Conservation (phyloP, 768 basidiomycete species). For the Serendipita sp. region DNA sequence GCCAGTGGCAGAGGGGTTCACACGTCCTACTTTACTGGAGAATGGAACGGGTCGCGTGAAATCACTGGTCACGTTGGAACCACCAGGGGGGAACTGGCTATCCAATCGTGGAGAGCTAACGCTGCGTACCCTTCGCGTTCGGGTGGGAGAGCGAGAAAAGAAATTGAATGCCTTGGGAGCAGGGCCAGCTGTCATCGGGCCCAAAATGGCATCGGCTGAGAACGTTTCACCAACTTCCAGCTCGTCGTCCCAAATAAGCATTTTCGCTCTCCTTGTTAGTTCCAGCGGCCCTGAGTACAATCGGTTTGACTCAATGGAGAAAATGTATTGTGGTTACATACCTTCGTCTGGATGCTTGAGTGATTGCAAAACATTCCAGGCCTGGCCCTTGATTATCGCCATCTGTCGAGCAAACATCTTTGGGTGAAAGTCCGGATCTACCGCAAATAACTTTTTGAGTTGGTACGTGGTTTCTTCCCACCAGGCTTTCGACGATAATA, state of each 20-base stretch:
- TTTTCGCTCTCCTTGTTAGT: constrained; percentile 64
- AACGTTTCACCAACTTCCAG: constrained; percentile 50
- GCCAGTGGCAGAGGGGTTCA: constrained; percentile 74
- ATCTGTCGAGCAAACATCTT: constrained; percentile 85
- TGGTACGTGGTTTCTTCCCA: constrained; percentile 79
- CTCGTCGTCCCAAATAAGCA: constrained; percentile 76
- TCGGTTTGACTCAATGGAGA: neutral
- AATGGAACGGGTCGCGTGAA: constrained; percentile 57
- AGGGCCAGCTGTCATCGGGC: constrained; percentile 17
- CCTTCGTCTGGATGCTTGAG: constrained; percentile 66
- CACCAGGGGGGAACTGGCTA: constrained; percentile 6
- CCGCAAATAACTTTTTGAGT: constrained; percentile 55
- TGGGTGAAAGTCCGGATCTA: constrained; percentile 76
- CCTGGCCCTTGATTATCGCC: constrained; percentile 87
- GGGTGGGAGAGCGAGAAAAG: constrained; percentile 21
- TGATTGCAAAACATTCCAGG: constrained; percentile 78
- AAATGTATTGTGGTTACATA: constrained; percentile 17
- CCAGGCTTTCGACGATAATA: constrained; percentile 72
- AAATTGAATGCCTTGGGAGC: constrained; percentile 48
- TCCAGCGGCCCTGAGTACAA: constrained; percentile 59
- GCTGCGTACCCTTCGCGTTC: constrained; percentile 30
- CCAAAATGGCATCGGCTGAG: constrained; percentile 19
- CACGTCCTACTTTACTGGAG: constrained; percentile 64
- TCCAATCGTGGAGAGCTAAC: constrained; percentile 27
- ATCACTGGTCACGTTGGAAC: constrained; percentile 24